A percentile compares a stretch with the other conserved stretches of the same genome.
phyloP scores from a whole-genome alignment of 2,329 filamentous ascomycete species.

The Neopestalotiopsis clavispora region DNA sequence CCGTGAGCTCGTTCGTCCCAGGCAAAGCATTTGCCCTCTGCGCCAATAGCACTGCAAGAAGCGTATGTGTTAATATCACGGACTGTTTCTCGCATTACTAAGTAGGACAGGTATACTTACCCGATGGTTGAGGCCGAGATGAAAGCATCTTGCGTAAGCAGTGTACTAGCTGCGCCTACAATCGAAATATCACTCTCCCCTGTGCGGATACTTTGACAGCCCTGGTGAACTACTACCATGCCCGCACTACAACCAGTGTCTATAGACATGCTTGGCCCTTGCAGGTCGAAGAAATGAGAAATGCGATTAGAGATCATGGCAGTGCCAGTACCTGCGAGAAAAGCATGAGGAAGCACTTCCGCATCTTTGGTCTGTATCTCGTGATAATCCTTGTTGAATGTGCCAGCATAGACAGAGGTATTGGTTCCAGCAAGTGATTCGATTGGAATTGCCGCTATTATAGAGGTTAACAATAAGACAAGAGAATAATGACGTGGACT shows the following conservation, averaged over 20 bases:
- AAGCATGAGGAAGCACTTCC: no score
- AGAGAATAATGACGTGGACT: conserved; percentile 23
- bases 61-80: no score
- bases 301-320: background rate
- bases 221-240: conserved; percentile 34
- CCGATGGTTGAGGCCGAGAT: no score
- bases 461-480: background rate
- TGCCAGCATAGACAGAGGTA: background rate
- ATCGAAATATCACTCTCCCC: conserved; percentile 25
- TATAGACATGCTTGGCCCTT: conserved; percentile 26
- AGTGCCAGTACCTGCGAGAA: no score
- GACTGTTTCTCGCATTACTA: conserved; percentile 26
- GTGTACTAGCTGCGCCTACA: no score
- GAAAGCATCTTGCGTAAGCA: no score
- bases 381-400: background rate
- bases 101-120: no score
- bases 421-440: background rate
- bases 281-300: conserved; percentile 6
- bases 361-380: no score
- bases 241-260: conserved; percentile 37
- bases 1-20: conserved; percentile 50
- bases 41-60: no score
- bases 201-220: conserved; percentile 26
- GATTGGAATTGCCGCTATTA: background rate
- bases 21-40: conserved; percentile 31